A percentile compares a stretch with the other conserved stretches of the same genome.
Evolutionary conservation across 2,329 filamentous ascomycete genomes (phyloP).

Genomic region (Chrysoporthe austroafricana): DNA sequence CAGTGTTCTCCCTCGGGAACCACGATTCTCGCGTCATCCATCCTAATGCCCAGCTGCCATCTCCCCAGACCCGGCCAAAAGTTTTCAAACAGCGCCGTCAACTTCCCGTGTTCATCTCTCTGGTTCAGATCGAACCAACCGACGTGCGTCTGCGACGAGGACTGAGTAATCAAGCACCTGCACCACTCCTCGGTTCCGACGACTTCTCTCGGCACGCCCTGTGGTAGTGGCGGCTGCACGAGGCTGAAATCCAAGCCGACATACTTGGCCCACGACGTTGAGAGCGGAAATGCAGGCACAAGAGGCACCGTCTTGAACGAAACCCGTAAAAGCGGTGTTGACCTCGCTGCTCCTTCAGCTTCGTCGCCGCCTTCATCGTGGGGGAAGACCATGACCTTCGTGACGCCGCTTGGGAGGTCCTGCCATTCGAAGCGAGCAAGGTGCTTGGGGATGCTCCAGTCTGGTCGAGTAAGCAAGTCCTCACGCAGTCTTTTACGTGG

Average conservation of each 20-base stretch:
- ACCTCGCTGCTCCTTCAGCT: conserved; percentile 39
- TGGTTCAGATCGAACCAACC: conserved; percentile 54
- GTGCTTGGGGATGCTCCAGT: conserved; percentile 62
- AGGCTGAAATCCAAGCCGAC: conserved; percentile 48
- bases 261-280: conserved; percentile 42
- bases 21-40: conserved; percentile 34
- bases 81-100: conserved; percentile 31
- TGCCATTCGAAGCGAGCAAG: conserved; percentile 55
- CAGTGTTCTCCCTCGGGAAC: conserved; percentile 34
- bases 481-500: neutral
- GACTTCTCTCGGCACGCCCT: conserved; percentile 46
- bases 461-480: conserved; percentile 33
- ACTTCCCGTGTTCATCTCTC: conserved; percentile 35
- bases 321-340: conserved; percentile 50
- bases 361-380: conserved; percentile 41
- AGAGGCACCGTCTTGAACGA: conserved; percentile 47
- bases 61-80: conserved; percentile 39
- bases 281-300: conserved; percentile 49
- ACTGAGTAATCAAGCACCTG: conserved; percentile 39
- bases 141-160: conserved; percentile 39
- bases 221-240: conserved; percentile 54
- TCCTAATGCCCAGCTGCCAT: conserved; percentile 37
- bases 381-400: conserved; percentile 49
- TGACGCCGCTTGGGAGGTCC: conserved; percentile 40
- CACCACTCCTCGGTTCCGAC: conserved; percentile 53